Conservation (phyloP, 2,329 filamentous ascomycete species). For the Salinomyces thailandicus region DNA sequence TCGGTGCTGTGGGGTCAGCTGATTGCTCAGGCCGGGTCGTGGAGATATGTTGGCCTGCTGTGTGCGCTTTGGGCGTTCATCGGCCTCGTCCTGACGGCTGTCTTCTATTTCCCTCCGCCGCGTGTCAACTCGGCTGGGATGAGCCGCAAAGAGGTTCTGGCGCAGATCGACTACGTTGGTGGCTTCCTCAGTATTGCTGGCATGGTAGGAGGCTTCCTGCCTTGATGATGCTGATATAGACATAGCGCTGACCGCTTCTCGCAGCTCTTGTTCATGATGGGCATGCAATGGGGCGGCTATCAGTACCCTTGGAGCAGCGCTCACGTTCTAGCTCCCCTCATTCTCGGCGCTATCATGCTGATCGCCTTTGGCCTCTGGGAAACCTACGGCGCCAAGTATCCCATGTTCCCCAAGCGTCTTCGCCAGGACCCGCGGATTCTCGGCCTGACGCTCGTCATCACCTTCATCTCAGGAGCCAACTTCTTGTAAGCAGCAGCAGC, state of each 20-base stretch:
- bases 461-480: conserved; percentile 29
- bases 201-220: too few species aligned
- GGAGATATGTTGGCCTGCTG: conserved; percentile 47
- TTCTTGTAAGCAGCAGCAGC: conserved; percentile 20
- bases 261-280: conserved; percentile 39
- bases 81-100: conserved; percentile 39
- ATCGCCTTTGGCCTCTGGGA: conserved; percentile 26
- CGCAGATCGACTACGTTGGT: conserved; percentile 42
- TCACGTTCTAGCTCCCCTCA: conserved; percentile 25
- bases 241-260: too few species aligned
- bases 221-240: too few species aligned
- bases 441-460: conserved; percentile 29
- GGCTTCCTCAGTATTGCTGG: conserved; percentile 42
- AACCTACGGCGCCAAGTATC: conserved; percentile 18
- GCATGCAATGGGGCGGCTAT: conserved; percentile 22
- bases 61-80: conserved; percentile 42
- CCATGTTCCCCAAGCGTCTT: conserved; percentile 35
- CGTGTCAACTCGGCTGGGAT: conserved; percentile 35
- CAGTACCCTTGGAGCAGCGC: conserved; percentile 25
- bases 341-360: conserved; percentile 23
- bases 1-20: conserved; percentile 52
- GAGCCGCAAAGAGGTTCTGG: conserved; percentile 32
- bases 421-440: conserved; percentile 30
- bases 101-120: conserved; percentile 47
- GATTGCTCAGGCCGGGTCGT: conserved; percentile 36